Percentiles rank a stretch among this genome's conserved stretches.
Evolutionary conservation across 345 rosid species (phyloP).

Genomic region (Anastatica hierochuntica): DNA sequence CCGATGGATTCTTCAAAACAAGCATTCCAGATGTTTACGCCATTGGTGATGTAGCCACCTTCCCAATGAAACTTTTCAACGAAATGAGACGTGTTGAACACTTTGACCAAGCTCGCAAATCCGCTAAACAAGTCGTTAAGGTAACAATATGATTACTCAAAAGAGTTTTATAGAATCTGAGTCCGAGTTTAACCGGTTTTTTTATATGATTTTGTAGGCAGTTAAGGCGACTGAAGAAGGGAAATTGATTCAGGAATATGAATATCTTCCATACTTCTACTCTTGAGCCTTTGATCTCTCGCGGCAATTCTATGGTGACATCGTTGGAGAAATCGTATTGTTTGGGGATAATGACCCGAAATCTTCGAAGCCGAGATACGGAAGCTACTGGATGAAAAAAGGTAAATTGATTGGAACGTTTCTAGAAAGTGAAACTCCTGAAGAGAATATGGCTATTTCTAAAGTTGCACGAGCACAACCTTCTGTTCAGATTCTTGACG

Average conservation of each 20-base stretch:
- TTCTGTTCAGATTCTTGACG: slow-evolving; percentile 44
- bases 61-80: slow-evolving; percentile 69
- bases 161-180: too few relatives aligned
- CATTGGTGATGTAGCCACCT: slow-evolving; percentile 85
- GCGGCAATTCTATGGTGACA: slow-evolving; percentile 99
- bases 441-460: slow-evolving; percentile 83
- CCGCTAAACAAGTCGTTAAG: slow-evolving; percentile 94
- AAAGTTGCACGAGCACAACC: slow-evolving; percentile 71
- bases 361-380: slow-evolving; percentile 63
- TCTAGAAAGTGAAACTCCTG: slow-evolving; percentile 78
- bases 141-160: slow-evolving; percentile 7
- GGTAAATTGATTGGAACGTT: slow-evolving; percentile 81
- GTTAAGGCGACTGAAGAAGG: slow-evolving; percentile 63
- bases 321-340: slow-evolving; percentile 42
- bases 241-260: slow-evolving; percentile 49
- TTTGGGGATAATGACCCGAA: slow-evolving; percentile 65
- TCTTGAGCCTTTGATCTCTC: slow-evolving; percentile 48
- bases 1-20: slow-evolving; percentile 29
- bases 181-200: too few relatives aligned
- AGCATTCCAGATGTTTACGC: slow-evolving; percentile 66
- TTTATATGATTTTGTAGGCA: slow-evolving; percentile 28
- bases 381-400: slow-evolving; percentile 81
- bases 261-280: slow-evolving; percentile 35
- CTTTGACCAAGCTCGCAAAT: slow-evolving; percentile 94
- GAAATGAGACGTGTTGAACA: slow-evolving; percentile 90